These are phyloP conservation scores for Corymbia calophylla DNA, from an alignment of 441 rosid species.

Conservation along the genomic window DNA sequence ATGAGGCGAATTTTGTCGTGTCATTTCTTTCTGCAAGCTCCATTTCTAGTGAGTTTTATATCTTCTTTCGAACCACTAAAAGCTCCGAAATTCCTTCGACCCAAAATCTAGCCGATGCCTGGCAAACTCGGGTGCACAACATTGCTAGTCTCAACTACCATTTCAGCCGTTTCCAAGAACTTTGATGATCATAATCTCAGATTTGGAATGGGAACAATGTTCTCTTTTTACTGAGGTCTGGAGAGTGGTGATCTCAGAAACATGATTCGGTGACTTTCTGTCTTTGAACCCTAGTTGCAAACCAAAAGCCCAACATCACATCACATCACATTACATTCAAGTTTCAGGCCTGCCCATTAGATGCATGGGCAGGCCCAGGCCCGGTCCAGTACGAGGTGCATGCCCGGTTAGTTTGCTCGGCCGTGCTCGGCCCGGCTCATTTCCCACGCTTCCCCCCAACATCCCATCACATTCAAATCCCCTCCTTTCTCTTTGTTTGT, in stretches of 20 bases:
- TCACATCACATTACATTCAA: background rate
- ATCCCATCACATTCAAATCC: background rate
- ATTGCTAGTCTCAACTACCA: background rate
- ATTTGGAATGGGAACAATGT: background rate
- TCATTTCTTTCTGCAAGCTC: background rate
- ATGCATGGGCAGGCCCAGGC: background rate
- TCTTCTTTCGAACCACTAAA: background rate
- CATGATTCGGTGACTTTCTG: background rate
- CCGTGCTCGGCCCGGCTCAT: background rate
- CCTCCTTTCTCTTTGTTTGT: rapidly evolving
- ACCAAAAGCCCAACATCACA: background rate
- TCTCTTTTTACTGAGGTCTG: background rate
- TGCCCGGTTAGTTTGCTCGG: background rate
- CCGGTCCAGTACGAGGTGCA: background rate
- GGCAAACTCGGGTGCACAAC: background rate
- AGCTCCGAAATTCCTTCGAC: background rate
- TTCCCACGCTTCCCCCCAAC: background rate
- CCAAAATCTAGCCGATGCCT: background rate
- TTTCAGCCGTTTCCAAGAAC: background rate
- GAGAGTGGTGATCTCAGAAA: background rate
- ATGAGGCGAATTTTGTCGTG: background rate
- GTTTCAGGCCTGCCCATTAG: background rate
- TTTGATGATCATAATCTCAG: background rate
- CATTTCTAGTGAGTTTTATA: rapidly evolving
- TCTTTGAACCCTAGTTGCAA: background rate